These are phyloP conservation scores for Camelina hispida DNA, from an alignment of 345 rosid genomes.

Conservation along the genomic window DNA sequence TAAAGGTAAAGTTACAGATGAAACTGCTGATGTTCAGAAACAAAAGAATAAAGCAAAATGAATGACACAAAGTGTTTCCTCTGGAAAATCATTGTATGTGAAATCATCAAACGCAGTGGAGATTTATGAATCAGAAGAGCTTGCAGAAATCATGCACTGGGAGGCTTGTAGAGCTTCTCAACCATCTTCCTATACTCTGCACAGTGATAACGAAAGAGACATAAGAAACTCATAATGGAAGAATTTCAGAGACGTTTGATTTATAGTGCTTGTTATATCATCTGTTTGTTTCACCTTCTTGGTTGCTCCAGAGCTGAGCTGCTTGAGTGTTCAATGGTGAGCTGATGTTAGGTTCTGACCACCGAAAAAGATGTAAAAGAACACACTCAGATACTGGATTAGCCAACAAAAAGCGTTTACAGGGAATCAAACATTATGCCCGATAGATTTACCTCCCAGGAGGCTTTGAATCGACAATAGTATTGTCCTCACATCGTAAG, in stretches of 20 bases:
- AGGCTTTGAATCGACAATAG: constrained; percentile 90
- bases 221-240: constrained; percentile 14
- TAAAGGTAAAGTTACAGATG: constrained; percentile 23
- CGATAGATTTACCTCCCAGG: constrained; percentile 72
- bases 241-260: background rate
- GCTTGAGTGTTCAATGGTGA: constrained; percentile 96
- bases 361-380: background rate
- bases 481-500: constrained; percentile 93
- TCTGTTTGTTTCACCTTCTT: constrained; percentile 61
- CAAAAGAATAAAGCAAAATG: constrained; percentile 37
- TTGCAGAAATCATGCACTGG: constrained; percentile 42
- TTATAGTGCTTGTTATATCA: background rate
- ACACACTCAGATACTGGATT: constrained; percentile 12
- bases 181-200: constrained; percentile 75
- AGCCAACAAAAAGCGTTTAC: background rate
- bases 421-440: background rate
- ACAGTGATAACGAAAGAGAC: constrained; percentile 6
- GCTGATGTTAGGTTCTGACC: constrained; percentile 85
- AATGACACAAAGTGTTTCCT: constrained; percentile 22
- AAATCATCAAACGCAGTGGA: constrained; percentile 11
- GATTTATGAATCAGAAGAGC: constrained; percentile 26
- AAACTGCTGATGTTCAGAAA: constrained; percentile 23
- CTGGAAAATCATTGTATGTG: constrained; percentile 16
- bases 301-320: constrained; percentile 96
- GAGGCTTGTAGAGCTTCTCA: constrained; percentile 64